phyloP scores from a whole-genome alignment of 768 basidiomycete genomes.

The Pluteus cervinus region DNA sequence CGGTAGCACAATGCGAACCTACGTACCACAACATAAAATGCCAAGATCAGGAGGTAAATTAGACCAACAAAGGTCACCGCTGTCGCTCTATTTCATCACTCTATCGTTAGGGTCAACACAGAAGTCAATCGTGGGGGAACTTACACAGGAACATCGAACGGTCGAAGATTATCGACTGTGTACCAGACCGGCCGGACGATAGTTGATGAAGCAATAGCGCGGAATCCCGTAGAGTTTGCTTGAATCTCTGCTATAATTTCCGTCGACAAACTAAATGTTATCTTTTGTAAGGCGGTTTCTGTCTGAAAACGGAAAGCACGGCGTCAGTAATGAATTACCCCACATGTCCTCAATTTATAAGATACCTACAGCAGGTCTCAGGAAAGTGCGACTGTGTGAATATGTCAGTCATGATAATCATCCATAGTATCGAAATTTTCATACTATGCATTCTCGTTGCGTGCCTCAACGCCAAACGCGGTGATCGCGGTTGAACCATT shows the following conservation, averaged over 20 bases:
- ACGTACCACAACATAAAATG: constrained; percentile 23
- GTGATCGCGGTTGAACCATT: constrained; percentile 32
- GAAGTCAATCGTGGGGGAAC: constrained; percentile 18
- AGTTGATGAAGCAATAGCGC: constrained; percentile 31
- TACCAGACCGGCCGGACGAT: constrained; percentile 44
- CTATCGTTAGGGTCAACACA: not conserved
- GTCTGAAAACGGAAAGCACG: too few species aligned
- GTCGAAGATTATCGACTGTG: constrained; percentile 40
- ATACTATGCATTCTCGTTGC: constrained; percentile 43
- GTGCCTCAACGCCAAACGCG: constrained; percentile 28
- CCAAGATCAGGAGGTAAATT: constrained; percentile 25
- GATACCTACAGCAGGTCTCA: constrained; percentile 11
- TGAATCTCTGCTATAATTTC: too few species aligned
- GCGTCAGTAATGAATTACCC: too few species aligned
- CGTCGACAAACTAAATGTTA: too few species aligned
- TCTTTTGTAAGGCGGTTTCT: too few species aligned
- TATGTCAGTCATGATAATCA: too few species aligned
- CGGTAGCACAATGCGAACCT: not conserved
- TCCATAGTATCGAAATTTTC: constrained; percentile 15
- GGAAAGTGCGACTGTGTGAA: constrained; percentile 10
- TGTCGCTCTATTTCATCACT: constrained; percentile 30
- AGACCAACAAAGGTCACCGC: constrained; percentile 32
- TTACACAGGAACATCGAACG: constrained; percentile 56
- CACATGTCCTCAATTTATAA: too few species aligned
- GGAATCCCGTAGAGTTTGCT: constrained; percentile 20